phyloP scores from a whole-genome alignment of 2,329 filamentous ascomycete genomes.

The Elsinoe necatrix region DNA sequence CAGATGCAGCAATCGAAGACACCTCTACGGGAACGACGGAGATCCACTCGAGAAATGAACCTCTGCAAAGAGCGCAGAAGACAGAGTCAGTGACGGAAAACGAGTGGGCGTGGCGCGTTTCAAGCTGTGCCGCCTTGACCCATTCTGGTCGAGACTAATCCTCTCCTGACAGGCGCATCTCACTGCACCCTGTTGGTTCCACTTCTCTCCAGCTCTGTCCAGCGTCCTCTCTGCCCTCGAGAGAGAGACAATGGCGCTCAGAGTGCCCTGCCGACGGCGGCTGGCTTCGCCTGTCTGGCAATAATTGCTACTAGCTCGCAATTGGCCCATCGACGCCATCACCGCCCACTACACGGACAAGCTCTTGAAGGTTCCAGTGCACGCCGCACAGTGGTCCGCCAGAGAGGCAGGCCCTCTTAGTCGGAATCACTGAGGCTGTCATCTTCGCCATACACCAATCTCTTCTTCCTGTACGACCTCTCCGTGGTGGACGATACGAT shows the following conservation, averaged over 20 bases:
- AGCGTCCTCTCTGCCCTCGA: conserved; percentile 1
- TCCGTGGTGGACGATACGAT: background rate
- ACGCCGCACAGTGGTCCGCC: background rate
- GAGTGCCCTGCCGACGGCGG: conserved; percentile 9
- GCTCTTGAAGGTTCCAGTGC: background rate
- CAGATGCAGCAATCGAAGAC: conserved; percentile 3
- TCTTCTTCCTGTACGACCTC: background rate
- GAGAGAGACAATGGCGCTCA: background rate
- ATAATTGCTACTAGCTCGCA: conserved; percentile 12
- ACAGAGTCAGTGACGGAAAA: conserved; percentile 9
- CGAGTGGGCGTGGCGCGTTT: conserved; percentile 10
- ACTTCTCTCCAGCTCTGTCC: background rate
- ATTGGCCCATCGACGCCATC: conserved; percentile 6
- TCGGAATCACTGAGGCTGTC: background rate
- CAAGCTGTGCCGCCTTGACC: conserved; percentile 5
- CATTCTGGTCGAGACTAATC: conserved; percentile 6
- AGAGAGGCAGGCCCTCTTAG: background rate
- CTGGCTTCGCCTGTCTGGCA: conserved; percentile 15
- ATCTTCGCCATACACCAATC: conserved; percentile 1
- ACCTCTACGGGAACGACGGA: background rate
- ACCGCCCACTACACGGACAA: background rate
- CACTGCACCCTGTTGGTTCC: background rate
- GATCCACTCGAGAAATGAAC: conserved; percentile 8
- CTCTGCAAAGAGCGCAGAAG: background rate
- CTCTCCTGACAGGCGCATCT: conserved; percentile 11